Conservation (phyloP, 2,329 filamentous ascomycete species). For the Fusarium sp. region DNA sequence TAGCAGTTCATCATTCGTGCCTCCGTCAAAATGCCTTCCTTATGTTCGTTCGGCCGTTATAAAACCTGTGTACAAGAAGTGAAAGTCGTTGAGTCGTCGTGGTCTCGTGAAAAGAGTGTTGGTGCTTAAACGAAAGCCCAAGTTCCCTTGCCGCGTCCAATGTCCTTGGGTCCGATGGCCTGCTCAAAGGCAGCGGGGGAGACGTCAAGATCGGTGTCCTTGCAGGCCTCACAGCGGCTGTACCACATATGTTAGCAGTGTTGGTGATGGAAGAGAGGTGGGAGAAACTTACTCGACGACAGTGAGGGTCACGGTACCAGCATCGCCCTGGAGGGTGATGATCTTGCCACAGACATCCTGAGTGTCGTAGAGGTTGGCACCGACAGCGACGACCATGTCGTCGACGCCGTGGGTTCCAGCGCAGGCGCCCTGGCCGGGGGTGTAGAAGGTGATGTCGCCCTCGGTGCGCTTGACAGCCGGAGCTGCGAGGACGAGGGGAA, state of each 20-base stretch:
- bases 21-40: slow-evolving; percentile 6
- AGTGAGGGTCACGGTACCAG: slow-evolving; percentile 62
- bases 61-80: slow-evolving; percentile 19
- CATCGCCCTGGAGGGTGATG: slow-evolving; percentile 67
- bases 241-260: background rate
- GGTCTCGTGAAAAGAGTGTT: background rate
- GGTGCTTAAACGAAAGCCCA: slow-evolving; percentile 11
- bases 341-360: slow-evolving; percentile 67
- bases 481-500: slow-evolving; percentile 29
- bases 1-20: slow-evolving; percentile 21
- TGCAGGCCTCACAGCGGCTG: slow-evolving; percentile 63
- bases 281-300: slow-evolving; percentile 65
- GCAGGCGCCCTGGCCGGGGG: slow-evolving; percentile 73
- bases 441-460: slow-evolving; percentile 62
- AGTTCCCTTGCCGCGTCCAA: slow-evolving; percentile 26
- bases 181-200: slow-evolving; percentile 57
- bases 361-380: slow-evolving; percentile 73
- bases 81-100: background rate
- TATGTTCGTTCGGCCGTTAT: slow-evolving; percentile 24
- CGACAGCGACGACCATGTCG: slow-evolving; percentile 73
- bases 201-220: slow-evolving; percentile 58
- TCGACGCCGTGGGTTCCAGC: slow-evolving; percentile 62
- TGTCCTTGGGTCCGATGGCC: slow-evolving; percentile 48
- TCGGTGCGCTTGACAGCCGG: slow-evolving; percentile 12
- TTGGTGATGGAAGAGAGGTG: background rate